Evolutionary conservation across 495 filamentous ascomycete genomes (phyloP).

Genomic region (Aspergillus kassunensis): DNA sequence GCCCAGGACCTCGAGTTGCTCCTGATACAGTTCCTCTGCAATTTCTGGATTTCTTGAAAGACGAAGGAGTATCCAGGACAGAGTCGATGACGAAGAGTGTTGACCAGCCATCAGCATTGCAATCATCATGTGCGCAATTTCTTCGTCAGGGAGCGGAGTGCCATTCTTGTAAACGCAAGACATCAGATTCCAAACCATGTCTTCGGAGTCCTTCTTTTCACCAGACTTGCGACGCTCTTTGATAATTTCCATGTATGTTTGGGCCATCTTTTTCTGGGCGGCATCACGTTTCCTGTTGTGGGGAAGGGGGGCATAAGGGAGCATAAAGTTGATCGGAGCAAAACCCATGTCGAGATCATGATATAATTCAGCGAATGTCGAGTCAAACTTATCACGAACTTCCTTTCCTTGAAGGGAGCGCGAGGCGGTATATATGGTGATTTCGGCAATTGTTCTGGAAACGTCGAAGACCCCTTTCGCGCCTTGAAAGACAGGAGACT

Average conservation of each 20-base stretch:
- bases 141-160: conserved; percentile 54
- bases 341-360: conserved; percentile 66
- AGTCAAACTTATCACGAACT: conserved; percentile 58
- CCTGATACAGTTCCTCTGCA: conserved; percentile 54
- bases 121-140: conserved; percentile 68
- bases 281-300: conserved; percentile 58
- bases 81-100: conserved; percentile 58
- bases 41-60: conserved; percentile 54
- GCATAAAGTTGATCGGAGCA: conserved; percentile 62
- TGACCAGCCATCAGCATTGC: conserved; percentile 64
- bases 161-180: conserved; percentile 60
- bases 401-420: conserved; percentile 63
- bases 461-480: conserved; percentile 49
- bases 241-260: conserved; percentile 60
- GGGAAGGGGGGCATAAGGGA: conserved; percentile 59
- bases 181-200: conserved; percentile 71
- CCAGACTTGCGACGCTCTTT: conserved; percentile 45
- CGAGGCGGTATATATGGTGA: conserved; percentile 65
- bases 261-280: conserved; percentile 54
- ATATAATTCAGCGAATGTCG: conserved; percentile 59
- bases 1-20: conserved; percentile 51
- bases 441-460: conserved; percentile 52
- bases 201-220: conserved; percentile 50
- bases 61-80: conserved; percentile 57
- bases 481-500: conserved; percentile 42